phyloP scores from a whole-genome alignment of 176 grass and related monocot genomes.

The Melocanna baccifera region DNA sequence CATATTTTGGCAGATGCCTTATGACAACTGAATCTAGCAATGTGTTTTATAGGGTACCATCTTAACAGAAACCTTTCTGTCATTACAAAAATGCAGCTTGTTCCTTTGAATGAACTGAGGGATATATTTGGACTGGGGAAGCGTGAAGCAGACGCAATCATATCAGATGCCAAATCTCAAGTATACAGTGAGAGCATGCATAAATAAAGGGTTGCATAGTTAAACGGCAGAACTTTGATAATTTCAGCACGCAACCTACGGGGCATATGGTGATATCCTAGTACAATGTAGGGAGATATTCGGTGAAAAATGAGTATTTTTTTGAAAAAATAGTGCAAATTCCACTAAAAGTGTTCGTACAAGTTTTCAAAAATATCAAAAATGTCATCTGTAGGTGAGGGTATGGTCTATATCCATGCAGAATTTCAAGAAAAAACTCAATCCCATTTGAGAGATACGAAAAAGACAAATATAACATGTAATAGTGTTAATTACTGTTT shows the following conservation, averaged over 20 bases:
- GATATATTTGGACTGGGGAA: conserved; percentile 93
- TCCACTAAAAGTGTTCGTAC: too few species aligned
- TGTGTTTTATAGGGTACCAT: conserved; percentile 14
- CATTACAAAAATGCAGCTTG: conserved; percentile 60
- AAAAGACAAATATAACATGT: too few species aligned
- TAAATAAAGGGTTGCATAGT: background rate
- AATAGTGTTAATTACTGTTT: too few species aligned
- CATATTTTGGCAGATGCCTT: background rate
- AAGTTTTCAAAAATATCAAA: too few species aligned
- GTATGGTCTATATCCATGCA: too few species aligned
- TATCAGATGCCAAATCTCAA: conserved; percentile 66
- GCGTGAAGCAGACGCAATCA: conserved; percentile 74
- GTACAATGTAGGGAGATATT: too few species aligned
- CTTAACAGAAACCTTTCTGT: conserved; percentile 33
- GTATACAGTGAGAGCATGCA: conserved; percentile 43
- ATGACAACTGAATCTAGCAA: background rate
- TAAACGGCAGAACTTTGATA: background rate
- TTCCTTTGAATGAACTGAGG: conserved; percentile 63
- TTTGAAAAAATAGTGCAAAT: too few species aligned
- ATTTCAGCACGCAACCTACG: background rate
- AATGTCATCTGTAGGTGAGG: too few species aligned
- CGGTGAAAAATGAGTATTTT: too few species aligned
- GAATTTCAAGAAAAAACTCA: too few species aligned
- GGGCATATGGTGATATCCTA: background rate
- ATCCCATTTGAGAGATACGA: too few species aligned